Conservation (phyloP, 1,284 basidiomycete genomes). For the Puccinia novopanici region DNA sequence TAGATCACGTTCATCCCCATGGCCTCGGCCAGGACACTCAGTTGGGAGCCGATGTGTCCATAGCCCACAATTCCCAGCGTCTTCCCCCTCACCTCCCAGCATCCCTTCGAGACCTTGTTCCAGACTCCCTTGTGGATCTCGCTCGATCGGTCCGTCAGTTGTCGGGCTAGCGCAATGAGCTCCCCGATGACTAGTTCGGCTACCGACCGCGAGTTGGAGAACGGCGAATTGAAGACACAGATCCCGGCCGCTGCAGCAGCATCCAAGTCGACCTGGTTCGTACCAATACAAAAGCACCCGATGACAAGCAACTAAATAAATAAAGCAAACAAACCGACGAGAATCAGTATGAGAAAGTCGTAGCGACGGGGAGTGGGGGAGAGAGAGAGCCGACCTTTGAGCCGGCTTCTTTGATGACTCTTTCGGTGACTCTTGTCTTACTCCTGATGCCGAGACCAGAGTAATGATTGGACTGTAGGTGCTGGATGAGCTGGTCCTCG, state of each 20-base stretch:
- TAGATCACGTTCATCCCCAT: conserved; percentile 96
- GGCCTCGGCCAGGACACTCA: conserved; percentile 93
- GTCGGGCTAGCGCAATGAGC: conserved; percentile 88
- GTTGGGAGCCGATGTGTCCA: conserved; percentile 96
- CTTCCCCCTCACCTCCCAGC: conserved; percentile 98
- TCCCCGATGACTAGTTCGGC: conserved; percentile 97
- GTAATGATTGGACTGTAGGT: conserved; percentile 52
- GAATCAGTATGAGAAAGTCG: neutral
- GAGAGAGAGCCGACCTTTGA: conserved; percentile 25
- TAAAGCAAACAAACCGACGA: neutral
- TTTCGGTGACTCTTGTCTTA: conserved; percentile 37
- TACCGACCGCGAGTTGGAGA: conserved; percentile 98
- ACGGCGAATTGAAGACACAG: conserved; percentile 99
- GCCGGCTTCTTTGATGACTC: conserved; percentile 31
- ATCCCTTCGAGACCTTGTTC: conserved; percentile 99
- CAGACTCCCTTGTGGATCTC: conserved; percentile 89
- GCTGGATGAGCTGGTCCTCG: conserved; percentile 40
- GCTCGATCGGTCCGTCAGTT: conserved; percentile 82
- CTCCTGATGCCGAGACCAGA: conserved; percentile 38
- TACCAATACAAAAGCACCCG: conserved; percentile 99
- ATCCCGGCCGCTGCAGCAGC: conserved; percentile 85
- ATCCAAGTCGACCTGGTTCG: conserved; percentile 92
- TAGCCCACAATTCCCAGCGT: conserved; percentile 97
- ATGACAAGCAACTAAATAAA: conserved; percentile 80
- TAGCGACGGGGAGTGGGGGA: conserved; percentile 43